These are phyloP conservation scores for Neonothopanus nambi DNA, from an alignment of 1,284 basidiomycete genomes.

Conservation along the genomic window DNA sequence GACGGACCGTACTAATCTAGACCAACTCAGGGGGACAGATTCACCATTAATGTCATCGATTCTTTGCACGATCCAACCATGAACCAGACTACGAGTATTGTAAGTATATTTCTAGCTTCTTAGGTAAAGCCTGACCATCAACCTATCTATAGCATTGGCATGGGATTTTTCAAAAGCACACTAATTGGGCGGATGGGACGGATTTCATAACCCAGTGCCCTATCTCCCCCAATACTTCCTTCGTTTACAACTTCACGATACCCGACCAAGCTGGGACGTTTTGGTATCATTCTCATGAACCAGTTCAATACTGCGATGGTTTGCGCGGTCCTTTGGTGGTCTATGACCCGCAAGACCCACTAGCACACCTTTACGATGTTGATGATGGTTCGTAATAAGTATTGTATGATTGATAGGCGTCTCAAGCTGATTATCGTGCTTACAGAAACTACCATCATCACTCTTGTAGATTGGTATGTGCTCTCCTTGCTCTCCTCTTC, in stretches of 20 bases:
- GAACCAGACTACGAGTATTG: slow-evolving; percentile 25
- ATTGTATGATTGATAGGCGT: not conserved
- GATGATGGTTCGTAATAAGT: slow-evolving; percentile 9
- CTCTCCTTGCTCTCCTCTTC: not conserved
- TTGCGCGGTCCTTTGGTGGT: slow-evolving; percentile 15
- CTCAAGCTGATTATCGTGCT: not conserved
- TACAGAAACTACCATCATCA: slow-evolving; percentile 10
- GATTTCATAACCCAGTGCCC: slow-evolving; percentile 9
- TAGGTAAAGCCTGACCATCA: not conserved
- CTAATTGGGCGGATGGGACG: slow-evolving; percentile 24
- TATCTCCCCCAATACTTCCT: slow-evolving; percentile 25
- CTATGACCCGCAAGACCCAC: slow-evolving; percentile 14
- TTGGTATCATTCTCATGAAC: slow-evolving; percentile 22
- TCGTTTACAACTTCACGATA: slow-evolving; percentile 25
- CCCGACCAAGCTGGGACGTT: slow-evolving; percentile 26
- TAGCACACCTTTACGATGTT: slow-evolving; percentile 14
- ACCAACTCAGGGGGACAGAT: slow-evolving; percentile 19
- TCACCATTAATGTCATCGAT: slow-evolving; percentile 26
- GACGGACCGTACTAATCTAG: not conserved
- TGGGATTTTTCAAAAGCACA: slow-evolving; percentile 23
- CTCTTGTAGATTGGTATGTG: slow-evolving; percentile 11
- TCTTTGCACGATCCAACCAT: slow-evolving; percentile 22
- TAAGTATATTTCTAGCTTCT: slow-evolving; percentile 9
- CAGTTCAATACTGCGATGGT: slow-evolving; percentile 18
- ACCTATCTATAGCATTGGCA: slow-evolving; percentile 19